Base-by-base conservation (phyloP, 768 basidiomycete species). In the Chalciporus sphaerocephalus region DNA sequence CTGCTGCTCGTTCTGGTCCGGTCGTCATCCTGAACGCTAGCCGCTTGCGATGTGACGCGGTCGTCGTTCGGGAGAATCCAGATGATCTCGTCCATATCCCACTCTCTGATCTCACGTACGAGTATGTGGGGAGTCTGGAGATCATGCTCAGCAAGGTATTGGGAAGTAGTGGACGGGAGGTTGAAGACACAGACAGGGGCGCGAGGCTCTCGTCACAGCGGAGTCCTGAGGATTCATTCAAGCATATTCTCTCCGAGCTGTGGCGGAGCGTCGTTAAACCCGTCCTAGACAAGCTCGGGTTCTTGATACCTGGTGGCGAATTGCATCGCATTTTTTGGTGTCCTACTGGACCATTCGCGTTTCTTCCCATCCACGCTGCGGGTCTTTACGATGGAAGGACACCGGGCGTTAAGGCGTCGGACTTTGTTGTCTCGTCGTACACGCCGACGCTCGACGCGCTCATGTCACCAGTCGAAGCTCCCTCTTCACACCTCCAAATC, bases 371-470 rank as follows among this genome's bases (percentile, higher is more conserved):
- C 13, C 37, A 38, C 9, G 37, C 37, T 7, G 37, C 37, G 22
- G 37, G 37, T 3, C 8, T 22, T 15, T 38, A 45, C 9, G 27
- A 28, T 11, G 27, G 13, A 25, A n/a, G 40, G 11, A 21, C 22
- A 12, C 27, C 20, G 6, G 38, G 36, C 4, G 11, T 16, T 7
- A 40, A 37, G 25, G 25, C 17, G 20, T 33, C 35, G 8, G 25
- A 45, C 25, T 30, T 30, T 17, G 37, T 38, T 8, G 12, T 45
- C 13, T 40, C 40, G 9, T 67, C 64, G 15, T 67, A 67, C 38
- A 55, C 55, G 5, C 58, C 62, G 1, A 63, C 62, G 2, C 40
- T 67, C 4, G 24, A 40, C 28, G 48, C 60, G 8, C 42, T 43
- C 21, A 20, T 27, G 9, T 10, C 20, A 2, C 42, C 64, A 33